Base-by-base conservation (phyloP, 306 rosid genomes). In the Pachyrhizus erosus region DNA sequence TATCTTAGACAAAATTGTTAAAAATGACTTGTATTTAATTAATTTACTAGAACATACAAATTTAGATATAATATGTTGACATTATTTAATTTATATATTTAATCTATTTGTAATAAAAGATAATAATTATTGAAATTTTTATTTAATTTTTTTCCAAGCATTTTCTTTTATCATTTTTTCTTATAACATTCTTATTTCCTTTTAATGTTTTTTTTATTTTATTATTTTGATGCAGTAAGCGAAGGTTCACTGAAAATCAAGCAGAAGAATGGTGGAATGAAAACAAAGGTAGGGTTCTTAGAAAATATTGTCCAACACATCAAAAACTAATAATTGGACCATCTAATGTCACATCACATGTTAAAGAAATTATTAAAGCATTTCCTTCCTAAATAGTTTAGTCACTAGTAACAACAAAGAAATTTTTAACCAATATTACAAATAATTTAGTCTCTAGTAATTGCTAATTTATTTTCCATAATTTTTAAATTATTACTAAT, bases 191-290 rank as follows among this genome's bases (percentile, higher is more conserved):
- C 39, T 15, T 79, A 9, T 49, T 79, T 40, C 7, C 27, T 15
- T 75, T 34, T 66, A 70, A 9, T 42, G 0, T 10, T 67, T 40
- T 26, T 37, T 29, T 21, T 70, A 18, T 43, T 24, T 74, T 6
- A 20, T 76, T 62, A 73, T 84, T 67, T 45, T 40, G 18, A 37
- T 66, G 80, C 96, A 93, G 96, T 82, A 91, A 88, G 79, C 80
- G 92, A 77, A 90, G 83, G 85, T 95, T 89, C 81, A 87, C 81
- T 15, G 90, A 73, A 70, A 85, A 75, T 1, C 90, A 90, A 81
- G 99, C 99, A 64, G 92, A 88, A 86, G 94, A 91, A 49, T 95
- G 99, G 99, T 95, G 99, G 99, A 75, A 60, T 23, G 82, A 82
- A 82, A 91, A 95, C 90, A 93, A 86, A 87, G 86, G 71, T 27